A percentile compares a stretch with the other conserved stretches of the same genome.
Evolutionary conservation across 805 yeast species (phyloP).

Genomic region (Kodamaea hsintzibuensis): DNA sequence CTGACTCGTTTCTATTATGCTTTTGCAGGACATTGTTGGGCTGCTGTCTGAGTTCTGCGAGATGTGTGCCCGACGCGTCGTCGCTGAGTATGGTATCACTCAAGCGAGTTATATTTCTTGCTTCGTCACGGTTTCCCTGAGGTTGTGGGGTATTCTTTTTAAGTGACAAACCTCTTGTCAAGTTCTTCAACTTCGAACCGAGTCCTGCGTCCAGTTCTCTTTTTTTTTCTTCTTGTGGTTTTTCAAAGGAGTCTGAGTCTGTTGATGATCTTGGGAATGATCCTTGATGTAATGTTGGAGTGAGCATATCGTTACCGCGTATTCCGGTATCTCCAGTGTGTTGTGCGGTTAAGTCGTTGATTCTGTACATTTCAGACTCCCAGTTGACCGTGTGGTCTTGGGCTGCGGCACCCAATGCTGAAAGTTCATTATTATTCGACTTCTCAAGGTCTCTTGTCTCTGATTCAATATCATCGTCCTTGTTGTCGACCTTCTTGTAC

Average conservation of each 20-base stretch:
- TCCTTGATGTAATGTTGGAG: slow-evolving; percentile 34
- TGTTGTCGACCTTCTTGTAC: slow-evolving; percentile 7
- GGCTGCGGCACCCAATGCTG: slow-evolving; percentile 81
- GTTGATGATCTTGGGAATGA: slow-evolving; percentile 4
- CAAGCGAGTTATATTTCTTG: slow-evolving; percentile 19
- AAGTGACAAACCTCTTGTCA: slow-evolving; percentile 45
- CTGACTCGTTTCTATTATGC: slow-evolving; percentile 28
- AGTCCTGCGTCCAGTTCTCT: slow-evolving; percentile 3
- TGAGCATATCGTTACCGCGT: slow-evolving; percentile 22
- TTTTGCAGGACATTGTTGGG: slow-evolving; percentile 10
- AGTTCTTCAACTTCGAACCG: slow-evolving; percentile 39
- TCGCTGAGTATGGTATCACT: slow-evolving; percentile 26
- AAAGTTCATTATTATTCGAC: slow-evolving; percentile 12
- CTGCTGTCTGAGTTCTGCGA: slow-evolving; percentile 9
- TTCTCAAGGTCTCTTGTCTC: slow-evolving; percentile 8
- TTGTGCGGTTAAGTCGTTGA: slow-evolving; percentile 30
- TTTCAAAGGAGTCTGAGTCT: slow-evolving; percentile 6
- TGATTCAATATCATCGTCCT: background rate
- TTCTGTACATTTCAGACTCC: slow-evolving; percentile 64
- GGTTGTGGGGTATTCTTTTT: slow-evolving; percentile 17
- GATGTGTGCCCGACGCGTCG: slow-evolving; percentile 9
- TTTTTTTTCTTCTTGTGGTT: background rate
- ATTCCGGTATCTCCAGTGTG: background rate
- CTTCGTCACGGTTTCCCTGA: slow-evolving; percentile 12
- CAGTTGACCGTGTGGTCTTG: slow-evolving; percentile 75